Percentiles rank a stretch among this genome's conserved stretches.
These are phyloP conservation scores for Sphaerulina populicola DNA, from an alignment of 2,329 filamentous ascomycete species.

Conservation along the genomic window DNA sequence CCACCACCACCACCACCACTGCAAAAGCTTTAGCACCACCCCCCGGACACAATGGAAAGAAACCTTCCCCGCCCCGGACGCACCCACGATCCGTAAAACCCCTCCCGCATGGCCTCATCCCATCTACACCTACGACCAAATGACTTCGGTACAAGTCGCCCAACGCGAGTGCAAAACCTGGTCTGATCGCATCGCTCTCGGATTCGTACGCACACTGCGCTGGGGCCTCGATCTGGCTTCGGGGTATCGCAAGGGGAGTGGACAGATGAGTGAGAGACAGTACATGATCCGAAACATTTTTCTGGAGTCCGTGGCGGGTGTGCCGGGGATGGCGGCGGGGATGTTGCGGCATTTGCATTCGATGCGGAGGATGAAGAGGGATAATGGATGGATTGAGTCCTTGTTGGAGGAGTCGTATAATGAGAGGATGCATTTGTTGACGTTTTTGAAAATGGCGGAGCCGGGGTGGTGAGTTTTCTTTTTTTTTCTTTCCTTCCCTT, in stretches of 20 bases:
- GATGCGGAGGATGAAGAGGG: slow-evolving; percentile 74
- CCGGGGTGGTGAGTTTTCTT: slow-evolving; percentile 50
- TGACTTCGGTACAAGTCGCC: slow-evolving; percentile 63
- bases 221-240: slow-evolving; percentile 76
- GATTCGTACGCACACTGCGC: slow-evolving; percentile 64
- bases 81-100: slow-evolving; percentile 40
- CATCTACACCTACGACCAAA: slow-evolving; percentile 66
- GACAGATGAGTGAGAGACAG: slow-evolving; percentile 71
- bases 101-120: slow-evolving; percentile 45
- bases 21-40: slow-evolving; percentile 35
- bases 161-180: slow-evolving; percentile 65
- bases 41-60: slow-evolving; percentile 26
- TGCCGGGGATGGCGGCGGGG: slow-evolving; percentile 92
- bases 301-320: slow-evolving; percentile 86
- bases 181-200: slow-evolving; percentile 72
- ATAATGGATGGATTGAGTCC: slow-evolving; percentile 78
- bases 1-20: slow-evolving; percentile 23
- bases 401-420: slow-evolving; percentile 34
- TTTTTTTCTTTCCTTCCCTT: too few relatives aligned
- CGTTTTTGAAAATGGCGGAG: slow-evolving; percentile 84
- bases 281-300: slow-evolving; percentile 80
- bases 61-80: slow-evolving; percentile 41
- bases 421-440: slow-evolving; percentile 75
- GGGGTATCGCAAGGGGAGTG: slow-evolving; percentile 54
- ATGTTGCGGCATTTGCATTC: slow-evolving; percentile 86